A percentile compares a stretch with the other conserved stretches of the same genome.
Evolutionary conservation across 2,329 filamentous ascomycete species (phyloP).

Genomic region (Hymenoscyphus linearis): DNA sequence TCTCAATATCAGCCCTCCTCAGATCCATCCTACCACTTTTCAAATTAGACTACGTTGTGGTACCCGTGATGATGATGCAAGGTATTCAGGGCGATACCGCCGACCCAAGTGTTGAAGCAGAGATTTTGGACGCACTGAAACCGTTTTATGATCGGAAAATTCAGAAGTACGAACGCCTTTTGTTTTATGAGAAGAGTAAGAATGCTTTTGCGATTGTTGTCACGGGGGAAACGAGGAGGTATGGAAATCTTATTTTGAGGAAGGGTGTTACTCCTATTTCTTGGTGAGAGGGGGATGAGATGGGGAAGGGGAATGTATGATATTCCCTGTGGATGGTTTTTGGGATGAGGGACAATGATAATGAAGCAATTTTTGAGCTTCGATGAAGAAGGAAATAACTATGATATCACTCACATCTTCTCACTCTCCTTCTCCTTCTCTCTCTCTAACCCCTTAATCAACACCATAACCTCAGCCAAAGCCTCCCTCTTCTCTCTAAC

Average conservation of each 20-base stretch:
- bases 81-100: not conserved
- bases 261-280: not conserved
- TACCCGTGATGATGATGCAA: not conserved
- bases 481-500: not conserved
- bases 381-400: not conserved
- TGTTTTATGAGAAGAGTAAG: not conserved
- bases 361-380: too few species aligned
- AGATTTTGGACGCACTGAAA: not conserved
- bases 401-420: not conserved
- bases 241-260: conserved; percentile 1
- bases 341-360: too few species aligned
- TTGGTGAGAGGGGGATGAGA: too few species aligned
- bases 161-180: not conserved
- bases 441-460: not conserved
- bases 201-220: not conserved
- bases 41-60: not conserved
- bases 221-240: not conserved
- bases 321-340: too few species aligned
- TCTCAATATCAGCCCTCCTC: not conserved
- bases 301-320: too few species aligned
- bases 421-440: not conserved
- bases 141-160: not conserved
- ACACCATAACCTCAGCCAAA: not conserved
- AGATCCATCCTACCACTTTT: not conserved
- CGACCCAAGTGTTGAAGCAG: not conserved